A percentile compares a stretch with the other conserved stretches of the same genome.
Evolutionary conservation across 768 basidiomycete genomes (phyloP).

Genomic region (Suillus ampliporus): DNA sequence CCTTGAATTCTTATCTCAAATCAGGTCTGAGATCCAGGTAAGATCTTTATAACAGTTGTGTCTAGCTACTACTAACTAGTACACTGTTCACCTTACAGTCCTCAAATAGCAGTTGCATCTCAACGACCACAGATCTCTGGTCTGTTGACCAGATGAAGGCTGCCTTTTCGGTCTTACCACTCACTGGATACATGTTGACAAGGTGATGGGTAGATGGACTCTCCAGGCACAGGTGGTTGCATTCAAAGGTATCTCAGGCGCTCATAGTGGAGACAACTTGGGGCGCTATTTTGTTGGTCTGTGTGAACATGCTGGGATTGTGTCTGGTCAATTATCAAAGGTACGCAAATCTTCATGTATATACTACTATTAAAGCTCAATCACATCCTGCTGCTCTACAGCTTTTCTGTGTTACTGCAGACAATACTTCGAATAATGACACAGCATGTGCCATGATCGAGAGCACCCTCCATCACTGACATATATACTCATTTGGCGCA

Average conservation of each 20-base stretch:
- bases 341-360: conserved; percentile 28
- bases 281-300: conserved; percentile 29
- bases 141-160: conserved; percentile 24
- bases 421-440: conserved; percentile 34
- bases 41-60: not conserved
- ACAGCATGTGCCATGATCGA: conserved; percentile 24
- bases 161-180: conserved; percentile 25
- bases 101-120: conserved; percentile 16
- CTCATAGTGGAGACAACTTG: conserved; percentile 34
- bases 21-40: conserved; percentile 16
- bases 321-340: conserved; percentile 20
- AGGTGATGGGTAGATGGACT: conserved; percentile 26
- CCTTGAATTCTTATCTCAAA: conserved; percentile 10
- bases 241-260: conserved; percentile 25
- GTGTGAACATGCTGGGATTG: conserved; percentile 33
- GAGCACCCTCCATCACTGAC: conserved; percentile 14
- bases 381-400: conserved; percentile 16
- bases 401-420: conserved; percentile 27
- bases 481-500: conserved; percentile 18
- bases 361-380: too few relatives aligned
- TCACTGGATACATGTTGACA: conserved; percentile 27
- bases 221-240: conserved; percentile 27
- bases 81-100: conserved; percentile 1
- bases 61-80: conserved; percentile 8
- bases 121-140: conserved; percentile 21